Conservation (phyloP, 106 monocot species). For the Dioscorea alata region DNA sequence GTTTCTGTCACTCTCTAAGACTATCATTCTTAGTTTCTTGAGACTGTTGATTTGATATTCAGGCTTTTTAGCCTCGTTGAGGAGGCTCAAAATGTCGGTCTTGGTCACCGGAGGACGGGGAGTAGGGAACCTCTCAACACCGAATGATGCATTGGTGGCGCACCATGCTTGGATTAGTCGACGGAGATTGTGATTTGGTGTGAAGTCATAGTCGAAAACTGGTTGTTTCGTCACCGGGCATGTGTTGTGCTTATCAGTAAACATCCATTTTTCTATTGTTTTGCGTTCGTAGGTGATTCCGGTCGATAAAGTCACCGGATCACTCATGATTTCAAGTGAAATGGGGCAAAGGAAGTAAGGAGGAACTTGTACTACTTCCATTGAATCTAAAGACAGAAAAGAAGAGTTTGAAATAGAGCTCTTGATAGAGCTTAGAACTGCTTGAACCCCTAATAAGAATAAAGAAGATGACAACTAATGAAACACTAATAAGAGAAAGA, state of each 20-base stretch:
- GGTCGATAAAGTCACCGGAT: conserved; percentile 38
- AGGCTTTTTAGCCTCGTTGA: conserved; percentile 17
- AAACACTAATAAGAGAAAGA: no score
- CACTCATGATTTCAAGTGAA: conserved; percentile 42
- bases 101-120: conserved; percentile 34
- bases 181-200: conserved; percentile 32
- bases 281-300: conserved; percentile 47
- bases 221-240: conserved; percentile 37
- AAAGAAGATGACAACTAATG: no score
- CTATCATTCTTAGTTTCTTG: conserved; percentile 21
- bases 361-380: conserved; percentile 26
- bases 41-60: neutral
- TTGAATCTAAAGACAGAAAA: neutral
- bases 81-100: conserved; percentile 27
- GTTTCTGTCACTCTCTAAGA: conserved; percentile 39
- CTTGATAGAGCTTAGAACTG: no score
- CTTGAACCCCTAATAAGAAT: no score
- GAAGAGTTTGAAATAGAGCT: no score
- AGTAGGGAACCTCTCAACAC: conserved; percentile 53
- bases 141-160: conserved; percentile 30
- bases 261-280: conserved; percentile 38
- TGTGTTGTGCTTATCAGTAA: conserved; percentile 1
- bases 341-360: conserved; percentile 42
- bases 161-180: conserved; percentile 48
- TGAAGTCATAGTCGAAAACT: conserved; percentile 11